Evolutionary conservation across 345 rosid genomes (phyloP).

Genomic region (Limnanthes douglasii): DNA sequence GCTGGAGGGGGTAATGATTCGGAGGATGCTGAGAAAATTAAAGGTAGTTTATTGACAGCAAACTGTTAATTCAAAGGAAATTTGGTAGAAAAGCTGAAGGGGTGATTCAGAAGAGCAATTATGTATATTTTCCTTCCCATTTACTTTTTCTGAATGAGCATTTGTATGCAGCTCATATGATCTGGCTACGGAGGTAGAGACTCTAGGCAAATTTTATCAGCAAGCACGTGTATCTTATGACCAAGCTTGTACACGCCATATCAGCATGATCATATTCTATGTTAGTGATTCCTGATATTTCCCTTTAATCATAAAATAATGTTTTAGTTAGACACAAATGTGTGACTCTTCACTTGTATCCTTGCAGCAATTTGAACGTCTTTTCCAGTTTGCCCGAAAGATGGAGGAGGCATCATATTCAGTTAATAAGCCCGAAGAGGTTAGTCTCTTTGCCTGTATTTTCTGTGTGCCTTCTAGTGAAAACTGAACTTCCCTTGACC

Average conservation of each 20-base stretch:
- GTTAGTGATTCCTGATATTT: constrained; percentile 46
- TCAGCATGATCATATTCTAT: constrained; percentile 85
- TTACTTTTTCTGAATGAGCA: constrained; percentile 12
- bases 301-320: not conserved
- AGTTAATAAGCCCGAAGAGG: constrained; percentile 95
- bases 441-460: constrained; percentile 14
- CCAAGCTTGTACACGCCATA: constrained; percentile 94
- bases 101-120: too few relatives aligned
- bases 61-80: too few relatives aligned
- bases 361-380: constrained; percentile 88
- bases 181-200: constrained; percentile 89
- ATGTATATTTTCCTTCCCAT: constrained; percentile 1
- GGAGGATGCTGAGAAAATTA: too few relatives aligned
- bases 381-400: constrained; percentile 82
- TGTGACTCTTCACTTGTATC: constrained; percentile 5
- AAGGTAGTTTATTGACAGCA: too few relatives aligned
- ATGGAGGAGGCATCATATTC: constrained; percentile 83
- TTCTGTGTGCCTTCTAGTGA: not conserved
- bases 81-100: too few relatives aligned
- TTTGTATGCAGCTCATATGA: constrained; percentile 74
- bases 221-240: constrained; percentile 99
- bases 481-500: not conserved
- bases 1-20: too few relatives aligned
- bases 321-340: not conserved
- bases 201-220: constrained; percentile 95